Evolutionary conservation across 2,329 filamentous ascomycete species (phyloP).

Genomic region (Sporothrix pallida): DNA sequence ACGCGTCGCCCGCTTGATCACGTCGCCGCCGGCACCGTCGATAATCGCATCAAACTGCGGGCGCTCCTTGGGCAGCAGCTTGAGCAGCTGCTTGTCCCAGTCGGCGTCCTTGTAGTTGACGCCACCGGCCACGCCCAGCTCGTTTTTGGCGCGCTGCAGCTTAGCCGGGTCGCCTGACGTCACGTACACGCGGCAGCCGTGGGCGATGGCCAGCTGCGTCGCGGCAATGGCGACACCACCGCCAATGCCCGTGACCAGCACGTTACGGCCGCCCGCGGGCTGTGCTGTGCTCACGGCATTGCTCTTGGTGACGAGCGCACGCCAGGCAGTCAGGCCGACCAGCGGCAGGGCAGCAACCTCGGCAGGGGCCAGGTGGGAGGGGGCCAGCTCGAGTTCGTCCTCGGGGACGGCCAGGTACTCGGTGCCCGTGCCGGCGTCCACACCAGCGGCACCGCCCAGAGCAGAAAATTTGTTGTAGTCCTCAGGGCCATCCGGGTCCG

Average conservation of each 20-base stretch:
- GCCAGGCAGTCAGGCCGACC: constrained; percentile 86
- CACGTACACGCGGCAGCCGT: constrained; percentile 80
- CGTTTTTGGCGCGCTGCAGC: constrained; percentile 69
- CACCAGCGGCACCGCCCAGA: constrained; percentile 70
- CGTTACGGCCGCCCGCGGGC: constrained; percentile 63
- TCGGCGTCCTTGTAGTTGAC: constrained; percentile 77
- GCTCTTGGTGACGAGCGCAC: constrained; percentile 81
- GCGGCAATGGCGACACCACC: constrained; percentile 87
- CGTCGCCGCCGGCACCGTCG: constrained; percentile 87
- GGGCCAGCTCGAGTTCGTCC: constrained; percentile 76
- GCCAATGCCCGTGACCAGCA: constrained; percentile 89
- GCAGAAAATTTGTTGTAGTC: constrained; percentile 63
- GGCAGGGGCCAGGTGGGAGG: constrained; percentile 70
- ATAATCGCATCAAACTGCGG: constrained; percentile 81
- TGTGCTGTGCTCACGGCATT: constrained; percentile 56
- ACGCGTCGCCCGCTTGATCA: constrained; percentile 70
- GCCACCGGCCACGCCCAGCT: constrained; percentile 80
- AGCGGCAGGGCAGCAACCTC: constrained; percentile 86
- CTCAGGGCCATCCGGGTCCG: constrained; percentile 75
- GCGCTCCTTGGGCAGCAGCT: constrained; percentile 66
- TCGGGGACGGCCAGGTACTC: constrained; percentile 74
- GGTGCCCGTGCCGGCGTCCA: constrained; percentile 72
- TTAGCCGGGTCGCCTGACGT: constrained; percentile 77
- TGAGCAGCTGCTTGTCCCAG: constrained; percentile 79
- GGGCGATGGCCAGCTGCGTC: constrained; percentile 76